phyloP scores from a whole-genome alignment of 1,139 yeast genomes.

The Geotrichum australiense region DNA sequence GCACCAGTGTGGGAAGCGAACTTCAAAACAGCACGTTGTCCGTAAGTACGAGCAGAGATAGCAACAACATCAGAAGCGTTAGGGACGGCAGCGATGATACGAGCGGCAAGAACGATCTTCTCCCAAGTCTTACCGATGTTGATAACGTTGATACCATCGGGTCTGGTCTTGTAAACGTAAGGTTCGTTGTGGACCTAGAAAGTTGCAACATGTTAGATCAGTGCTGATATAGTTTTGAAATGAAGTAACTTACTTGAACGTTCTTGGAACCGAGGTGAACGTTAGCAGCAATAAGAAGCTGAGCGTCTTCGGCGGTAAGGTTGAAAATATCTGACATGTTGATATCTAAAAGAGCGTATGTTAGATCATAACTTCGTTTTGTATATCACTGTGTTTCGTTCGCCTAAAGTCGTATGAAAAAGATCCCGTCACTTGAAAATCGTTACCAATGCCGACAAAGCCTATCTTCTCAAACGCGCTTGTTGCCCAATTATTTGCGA shows the following conservation, averaged over 20 bases:
- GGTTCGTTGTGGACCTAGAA: conserved; percentile 93
- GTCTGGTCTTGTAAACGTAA: conserved; percentile 98
- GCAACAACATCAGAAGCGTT: conserved; percentile 98
- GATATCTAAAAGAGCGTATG: conserved; percentile 9
- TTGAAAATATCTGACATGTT: conserved; percentile 74
- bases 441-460: too few species aligned
- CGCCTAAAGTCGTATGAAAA: too few species aligned
- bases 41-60: conserved; percentile 98
- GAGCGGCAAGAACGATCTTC: conserved; percentile 99
- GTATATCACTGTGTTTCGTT: too few species aligned
- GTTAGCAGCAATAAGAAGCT: conserved; percentile 99
- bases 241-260: conserved; percentile 72
- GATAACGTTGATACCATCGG: conserved; percentile 99
- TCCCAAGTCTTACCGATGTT: conserved; percentile 99
- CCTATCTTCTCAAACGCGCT: too few species aligned
- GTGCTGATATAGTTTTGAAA: not conserved
- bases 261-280: conserved; percentile 99
- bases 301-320: conserved; percentile 94
- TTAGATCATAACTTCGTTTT: too few species aligned
- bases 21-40: conserved; percentile 99
- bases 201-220: not conserved
- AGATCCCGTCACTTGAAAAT: too few species aligned
- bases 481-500: too few species aligned
- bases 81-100: conserved; percentile 99
- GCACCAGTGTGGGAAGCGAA: conserved; percentile 99